Conservation (phyloP, 352 stramenopile genomes). For the Stephanocyclus meneghinianus region DNA sequence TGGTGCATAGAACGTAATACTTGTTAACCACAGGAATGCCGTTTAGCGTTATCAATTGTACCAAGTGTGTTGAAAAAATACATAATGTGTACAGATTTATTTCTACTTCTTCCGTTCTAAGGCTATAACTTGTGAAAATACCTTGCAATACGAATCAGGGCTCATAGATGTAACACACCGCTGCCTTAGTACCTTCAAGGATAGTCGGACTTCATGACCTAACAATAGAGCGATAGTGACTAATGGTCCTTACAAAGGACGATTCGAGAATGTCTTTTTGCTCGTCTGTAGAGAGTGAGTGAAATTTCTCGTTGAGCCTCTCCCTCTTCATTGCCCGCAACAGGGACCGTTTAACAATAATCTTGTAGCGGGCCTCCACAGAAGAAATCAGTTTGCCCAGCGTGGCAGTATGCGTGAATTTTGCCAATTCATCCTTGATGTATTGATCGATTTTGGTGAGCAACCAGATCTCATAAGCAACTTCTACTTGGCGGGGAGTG, state of each 20-base stretch:
- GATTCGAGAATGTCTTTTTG: slow-evolving; percentile 27
- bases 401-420: slow-evolving; percentile 7
- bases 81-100: no score
- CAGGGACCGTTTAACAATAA: slow-evolving; percentile 37
- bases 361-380: slow-evolving; percentile 46
- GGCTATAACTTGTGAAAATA: no score
- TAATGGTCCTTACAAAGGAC: slow-evolving; percentile 27
- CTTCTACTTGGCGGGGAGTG: slow-evolving; percentile 61
- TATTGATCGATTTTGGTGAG: slow-evolving; percentile 37
- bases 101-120: no score
- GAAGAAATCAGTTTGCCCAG: slow-evolving; percentile 20
- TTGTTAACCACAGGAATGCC: no score
- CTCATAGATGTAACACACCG: no score
- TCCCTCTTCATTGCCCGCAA: slow-evolving; percentile 23
- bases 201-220: not conserved
- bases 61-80: no score
- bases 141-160: no score
- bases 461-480: slow-evolving; percentile 67
- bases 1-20: no score
- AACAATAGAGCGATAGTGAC: slow-evolving; percentile 24
- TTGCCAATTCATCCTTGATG: slow-evolving; percentile 17
- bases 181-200: no score
- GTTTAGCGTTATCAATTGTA: no score
- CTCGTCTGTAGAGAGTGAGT: slow-evolving; percentile 9
- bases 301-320: slow-evolving; percentile 26